A percentile compares a stretch with the other conserved stretches of the same genome.
These are phyloP conservation scores for Hericium coralloides DNA, from an alignment of 768 basidiomycete species.

Conservation along the genomic window DNA sequence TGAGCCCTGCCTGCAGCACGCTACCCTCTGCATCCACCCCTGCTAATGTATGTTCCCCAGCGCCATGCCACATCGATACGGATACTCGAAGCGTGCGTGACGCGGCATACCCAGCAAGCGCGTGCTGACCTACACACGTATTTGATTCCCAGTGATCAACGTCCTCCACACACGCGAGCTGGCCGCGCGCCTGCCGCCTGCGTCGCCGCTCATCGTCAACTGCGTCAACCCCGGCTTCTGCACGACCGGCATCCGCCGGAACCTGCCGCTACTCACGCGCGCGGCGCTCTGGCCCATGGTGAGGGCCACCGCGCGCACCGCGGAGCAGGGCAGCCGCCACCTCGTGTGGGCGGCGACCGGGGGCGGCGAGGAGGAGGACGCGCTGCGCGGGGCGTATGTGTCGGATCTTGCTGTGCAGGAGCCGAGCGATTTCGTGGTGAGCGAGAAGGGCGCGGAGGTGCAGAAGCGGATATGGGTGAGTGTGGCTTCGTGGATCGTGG, in stretches of 20 bases:
- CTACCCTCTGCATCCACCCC: too few species aligned
- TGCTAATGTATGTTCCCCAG: background rate
- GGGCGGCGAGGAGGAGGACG: conserved; percentile 13
- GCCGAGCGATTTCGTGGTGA: conserved; percentile 25
- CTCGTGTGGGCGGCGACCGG: conserved; percentile 25
- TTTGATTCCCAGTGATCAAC: conserved; percentile 2
- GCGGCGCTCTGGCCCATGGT: background rate
- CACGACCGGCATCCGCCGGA: conserved; percentile 3
- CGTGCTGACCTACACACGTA: background rate
- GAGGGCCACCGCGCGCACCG: conserved; percentile 4
- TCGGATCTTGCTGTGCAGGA: conserved; percentile 12
- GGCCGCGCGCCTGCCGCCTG: conserved; percentile 7
- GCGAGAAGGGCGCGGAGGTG: background rate
- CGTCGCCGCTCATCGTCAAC: conserved; percentile 9
- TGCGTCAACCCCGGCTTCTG: conserved; percentile 10
- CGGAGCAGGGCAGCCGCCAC: conserved; percentile 27
- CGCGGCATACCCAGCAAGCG: background rate
- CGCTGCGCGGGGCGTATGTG: conserved; percentile 18
- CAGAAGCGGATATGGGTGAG: conserved; percentile 1
- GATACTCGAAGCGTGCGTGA: conserved; percentile 7
- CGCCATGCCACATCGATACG: conserved; percentile 5
- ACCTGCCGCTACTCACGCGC: background rate
- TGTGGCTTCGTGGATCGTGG: background rate
- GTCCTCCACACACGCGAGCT: conserved; percentile 10
- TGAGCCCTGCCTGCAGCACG: background rate